Base-by-base conservation (phyloP, 2,329 filamentous ascomycete species). In the Fusarium guadeloupense region DNA sequence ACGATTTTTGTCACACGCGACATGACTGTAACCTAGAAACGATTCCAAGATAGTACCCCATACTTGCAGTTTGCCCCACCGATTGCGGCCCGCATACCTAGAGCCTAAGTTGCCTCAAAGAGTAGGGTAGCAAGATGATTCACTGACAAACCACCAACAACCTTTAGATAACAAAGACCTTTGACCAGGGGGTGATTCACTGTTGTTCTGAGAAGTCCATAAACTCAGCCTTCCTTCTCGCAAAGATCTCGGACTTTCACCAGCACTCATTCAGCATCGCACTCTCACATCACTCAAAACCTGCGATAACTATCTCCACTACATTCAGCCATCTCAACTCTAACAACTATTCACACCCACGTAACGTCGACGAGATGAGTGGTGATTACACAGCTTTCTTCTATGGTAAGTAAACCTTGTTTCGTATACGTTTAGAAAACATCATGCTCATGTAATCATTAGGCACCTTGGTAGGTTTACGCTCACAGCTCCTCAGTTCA, bases 371-470 rank as follows among this genome's bases (percentile, higher is more conserved):
- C 59, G 76, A 66, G 7, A 79, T 80, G 77, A 78, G 76, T 45
- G 77, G 77, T 21, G 73, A 78, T 12, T 68, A 74, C 35, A 78
- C 79, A 4, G 82, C 80, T 20, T 87, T 87, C 71, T 86, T 87
- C 70, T 87, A 87, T 53, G 85, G 85, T 84, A 65, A 59, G 73
- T 63, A 16, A n/a, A n/a, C 4, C 5, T 39, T 21, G 6, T 9
- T n/a, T 2, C 7, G 9, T 10, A 9, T 17, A 13, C 12, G 5
- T 6, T 9, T 9, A n/a, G 12, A 8, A 13, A 26, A 26, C 9
- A 7, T 7, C 12, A 23, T 33, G 17, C 48, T 65, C 6, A 55
- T 33, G 5, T n/a, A 12, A 5, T 30, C 19, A 9, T 16, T 9
- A 66, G 76, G 76, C 54, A 78, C 76, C 25, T 62, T 78, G 70